These are phyloP conservation scores for Colletotrichum camelliae DNA, from an alignment of 2,329 filamentous ascomycete genomes.

Conservation along the genomic window DNA sequence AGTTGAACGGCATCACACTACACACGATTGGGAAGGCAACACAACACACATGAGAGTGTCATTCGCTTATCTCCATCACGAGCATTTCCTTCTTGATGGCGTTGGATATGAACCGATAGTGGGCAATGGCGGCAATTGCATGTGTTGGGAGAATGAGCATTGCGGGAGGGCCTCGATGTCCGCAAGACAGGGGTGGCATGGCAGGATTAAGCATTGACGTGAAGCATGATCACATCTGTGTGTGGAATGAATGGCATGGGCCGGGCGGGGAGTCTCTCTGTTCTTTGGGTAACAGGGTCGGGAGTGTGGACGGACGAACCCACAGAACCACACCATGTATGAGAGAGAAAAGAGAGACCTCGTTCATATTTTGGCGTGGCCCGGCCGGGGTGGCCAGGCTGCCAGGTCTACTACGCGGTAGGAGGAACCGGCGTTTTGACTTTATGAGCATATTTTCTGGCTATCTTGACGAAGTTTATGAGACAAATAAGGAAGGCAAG, in stretches of 20 bases:
- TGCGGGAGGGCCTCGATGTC: not conserved
- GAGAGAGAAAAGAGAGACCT: not conserved
- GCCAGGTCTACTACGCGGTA: not conserved
- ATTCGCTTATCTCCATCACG: not conserved
- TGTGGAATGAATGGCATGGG: not conserved
- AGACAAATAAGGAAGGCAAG: not conserved
- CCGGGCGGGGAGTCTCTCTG: not conserved
- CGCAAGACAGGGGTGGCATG: not conserved
- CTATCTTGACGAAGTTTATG: not conserved
- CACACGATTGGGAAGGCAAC: not conserved
- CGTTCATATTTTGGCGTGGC: not conserved
- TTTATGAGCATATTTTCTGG: not conserved
- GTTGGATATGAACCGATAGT: not conserved
- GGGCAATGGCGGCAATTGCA: not conserved
- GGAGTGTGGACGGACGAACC: not conserved
- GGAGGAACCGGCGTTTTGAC: not conserved
- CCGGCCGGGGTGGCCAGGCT: not conserved
- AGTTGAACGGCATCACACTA: not conserved
- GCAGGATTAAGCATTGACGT: conserved; percentile 3
- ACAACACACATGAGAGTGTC: not conserved
- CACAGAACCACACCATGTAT: not conserved
- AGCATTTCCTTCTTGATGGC: not conserved
- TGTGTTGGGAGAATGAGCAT: not conserved
- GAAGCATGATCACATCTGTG: not conserved
- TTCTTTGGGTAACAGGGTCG: not conserved